Conservation (phyloP, 148 eudicot genomes). For the Persicaria maculosa region DNA sequence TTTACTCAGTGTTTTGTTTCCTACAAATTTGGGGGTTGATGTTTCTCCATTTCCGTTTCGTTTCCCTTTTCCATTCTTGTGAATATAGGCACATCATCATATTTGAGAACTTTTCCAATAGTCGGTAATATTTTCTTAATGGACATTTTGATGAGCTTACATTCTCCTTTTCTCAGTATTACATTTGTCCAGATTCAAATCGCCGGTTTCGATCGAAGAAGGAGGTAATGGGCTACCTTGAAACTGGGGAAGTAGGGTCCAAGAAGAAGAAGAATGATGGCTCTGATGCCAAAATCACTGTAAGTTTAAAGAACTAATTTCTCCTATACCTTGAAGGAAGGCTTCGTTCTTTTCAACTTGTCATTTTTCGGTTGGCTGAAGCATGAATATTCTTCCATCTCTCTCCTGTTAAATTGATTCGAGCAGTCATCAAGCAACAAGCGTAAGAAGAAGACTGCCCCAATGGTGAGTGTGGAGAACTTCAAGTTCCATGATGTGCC, state of each 20-base stretch:
- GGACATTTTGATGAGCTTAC: background rate
- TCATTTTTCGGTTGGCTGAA: background rate
- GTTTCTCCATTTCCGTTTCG: no score
- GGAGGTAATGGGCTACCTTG: conserved; percentile 15
- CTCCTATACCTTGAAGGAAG: background rate
- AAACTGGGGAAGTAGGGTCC: background rate
- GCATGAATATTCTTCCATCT: background rate
- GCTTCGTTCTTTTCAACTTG: background rate
- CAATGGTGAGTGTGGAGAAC: conserved; percentile 18
- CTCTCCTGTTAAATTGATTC: background rate
- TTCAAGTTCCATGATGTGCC: conserved; percentile 53
- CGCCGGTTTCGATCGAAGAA: conserved; percentile 13
- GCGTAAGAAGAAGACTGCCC: conserved; percentile 18
- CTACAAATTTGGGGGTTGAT: no score
- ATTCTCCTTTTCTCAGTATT: conserved; percentile 4
- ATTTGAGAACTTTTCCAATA: background rate
- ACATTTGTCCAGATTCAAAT: background rate
- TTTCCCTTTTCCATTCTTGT: no score
- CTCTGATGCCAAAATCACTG: conserved; percentile 32
- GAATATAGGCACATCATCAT: no score
- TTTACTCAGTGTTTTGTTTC: no score
- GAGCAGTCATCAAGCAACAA: conserved; percentile 3
- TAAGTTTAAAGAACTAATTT: conserved; percentile 19
- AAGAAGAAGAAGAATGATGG: conserved; percentile 18
- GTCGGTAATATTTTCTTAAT: background rate